Evolutionary conservation across 179 eudicot species (phyloP).

Genomic region (Actinidia chinensis): DNA sequence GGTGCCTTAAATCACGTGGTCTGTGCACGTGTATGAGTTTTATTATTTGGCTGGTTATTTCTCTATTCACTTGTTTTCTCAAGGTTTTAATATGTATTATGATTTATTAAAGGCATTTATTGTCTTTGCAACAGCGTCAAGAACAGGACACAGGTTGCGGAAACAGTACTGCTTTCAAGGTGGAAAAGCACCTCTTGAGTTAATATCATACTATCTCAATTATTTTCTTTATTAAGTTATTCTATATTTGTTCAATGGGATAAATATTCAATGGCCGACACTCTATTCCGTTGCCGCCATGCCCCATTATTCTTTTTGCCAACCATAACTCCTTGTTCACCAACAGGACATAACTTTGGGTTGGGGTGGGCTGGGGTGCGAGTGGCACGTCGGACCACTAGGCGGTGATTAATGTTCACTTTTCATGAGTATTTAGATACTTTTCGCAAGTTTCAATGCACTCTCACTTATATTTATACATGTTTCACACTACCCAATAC

Average conservation of each 20-base stretch:
- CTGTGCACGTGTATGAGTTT: background rate
- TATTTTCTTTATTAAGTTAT: background rate
- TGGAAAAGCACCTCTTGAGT: slow-evolving; percentile 83
- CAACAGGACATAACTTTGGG: too few relatives aligned
- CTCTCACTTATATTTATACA: too few relatives aligned
- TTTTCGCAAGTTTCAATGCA: too few relatives aligned
- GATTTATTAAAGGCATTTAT: background rate
- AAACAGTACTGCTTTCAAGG: slow-evolving; percentile 95
- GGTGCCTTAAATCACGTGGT: background rate
- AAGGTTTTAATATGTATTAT: background rate
- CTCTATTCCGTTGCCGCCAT: background rate
- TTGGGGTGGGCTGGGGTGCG: too few relatives aligned
- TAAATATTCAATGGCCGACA: background rate
- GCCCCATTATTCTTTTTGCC: background rate
- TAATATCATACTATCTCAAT: slow-evolving; percentile 6
- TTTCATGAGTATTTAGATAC: too few relatives aligned
- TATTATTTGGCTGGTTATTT: background rate
- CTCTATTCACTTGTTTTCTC: slow-evolving; percentile 11
- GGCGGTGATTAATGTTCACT: too few relatives aligned
- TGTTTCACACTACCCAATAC: too few relatives aligned
- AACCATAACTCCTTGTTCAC: too few relatives aligned
- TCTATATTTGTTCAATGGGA: background rate
- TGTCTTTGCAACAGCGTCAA: slow-evolving; percentile 46
- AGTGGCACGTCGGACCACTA: too few relatives aligned
- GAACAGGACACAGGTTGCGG: slow-evolving; percentile 80